Evolutionary conservation across 257 asterid species (phyloP), one percentile per base, ranked within the genome.

Genomic region (Petunia secreta): DNA sequence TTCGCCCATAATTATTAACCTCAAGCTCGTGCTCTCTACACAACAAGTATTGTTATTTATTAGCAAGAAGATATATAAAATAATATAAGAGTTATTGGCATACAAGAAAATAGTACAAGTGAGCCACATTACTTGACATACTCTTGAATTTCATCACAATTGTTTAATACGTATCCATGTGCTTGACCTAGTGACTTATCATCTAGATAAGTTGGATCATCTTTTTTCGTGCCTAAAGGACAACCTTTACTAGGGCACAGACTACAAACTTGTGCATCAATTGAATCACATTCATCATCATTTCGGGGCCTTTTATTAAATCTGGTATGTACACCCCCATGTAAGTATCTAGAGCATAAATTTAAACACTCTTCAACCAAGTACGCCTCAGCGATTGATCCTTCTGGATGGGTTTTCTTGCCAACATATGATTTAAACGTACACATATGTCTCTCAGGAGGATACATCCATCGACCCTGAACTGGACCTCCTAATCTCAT

Each of bases 401-500:
- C 65, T 58, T 82, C 81, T 34, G 14, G 11, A 25, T 25, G 25
- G 25, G 25, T 25, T 25, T 25, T 25, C 0, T 75, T 75, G 1
- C 44, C 39, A 13, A 81, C 80, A 59, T 81, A 74, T 16, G 80
- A 71, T n/a, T 81, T 81, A n/a, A 59, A 3, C 15, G 1, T 67
- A 11, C 1, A 77, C 58, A 44, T 62, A 77, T 65, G 57, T 34
- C 82, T 57, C 63, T 82, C 82, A 7, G 11, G 16, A 16, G 82
- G 82, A 46, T 77, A 79, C 80, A 79, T 79, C 80, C 77, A 79
- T 4, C 83, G 44, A 25, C 25, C 25, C 25, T 25, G 25, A 25
- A 25, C 25, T 25, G 25, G 25, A 25, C 25, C 25, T 25, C 25
- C 25, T 25, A 25, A 25, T 25, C 25, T 25, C 25, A 25, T 0